Base-by-base conservation (phyloP, 306 rosid species). In the Vachellia pachyceras region DNA sequence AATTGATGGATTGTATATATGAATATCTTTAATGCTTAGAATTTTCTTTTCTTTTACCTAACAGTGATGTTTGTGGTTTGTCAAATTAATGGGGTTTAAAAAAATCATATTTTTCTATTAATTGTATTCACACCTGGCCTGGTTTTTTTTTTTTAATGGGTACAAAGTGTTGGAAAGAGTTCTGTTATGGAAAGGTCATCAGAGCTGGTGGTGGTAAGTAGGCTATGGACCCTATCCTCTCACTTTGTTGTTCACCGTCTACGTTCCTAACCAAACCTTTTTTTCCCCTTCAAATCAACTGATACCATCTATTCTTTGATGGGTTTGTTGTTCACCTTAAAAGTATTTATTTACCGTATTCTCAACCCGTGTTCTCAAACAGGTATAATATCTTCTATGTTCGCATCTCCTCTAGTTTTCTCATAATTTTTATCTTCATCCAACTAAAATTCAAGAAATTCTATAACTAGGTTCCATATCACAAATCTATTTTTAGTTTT, bases 161-260 rank as follows among this genome's bases (percentile, higher is more conserved):
- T 5, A 5, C 7, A 50, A 50, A 50, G 10, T 17, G 13, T 50
- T 14, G 18, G 2, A 14, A 17, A 66, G 72, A 66, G 58, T 23
- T 41, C 10, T 58, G 42, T 76, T 23, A 14, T 58, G 17, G 13
- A 75, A 75, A 45, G 72, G 58, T 82, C 39, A 5, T 33, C 55
- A 40, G 29, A 63, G 85, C 61, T 61, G 85, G 82, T 77, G 77
- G 78, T 61, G 77, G 74, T 25, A 70, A 72, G 82, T 76, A 6
- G 18, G 45, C 14, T 0, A 22, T 68, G 10, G 25, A 5, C 52
- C 17, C 23, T 1, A 58, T 20, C 10, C 65, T 58, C 6, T 23
- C 23, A 23, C 36, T 23, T 5, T 20, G 5, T 18, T 2, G 50
- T 41, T 40, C 35, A 68, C 35, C 13, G 10, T n/a, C 39, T 6